Evolutionary conservation across 169 alveolate genomes (phyloP), one percentile per base, ranked within the genome.

Genomic region (Cryptosporidium muris): DNA sequence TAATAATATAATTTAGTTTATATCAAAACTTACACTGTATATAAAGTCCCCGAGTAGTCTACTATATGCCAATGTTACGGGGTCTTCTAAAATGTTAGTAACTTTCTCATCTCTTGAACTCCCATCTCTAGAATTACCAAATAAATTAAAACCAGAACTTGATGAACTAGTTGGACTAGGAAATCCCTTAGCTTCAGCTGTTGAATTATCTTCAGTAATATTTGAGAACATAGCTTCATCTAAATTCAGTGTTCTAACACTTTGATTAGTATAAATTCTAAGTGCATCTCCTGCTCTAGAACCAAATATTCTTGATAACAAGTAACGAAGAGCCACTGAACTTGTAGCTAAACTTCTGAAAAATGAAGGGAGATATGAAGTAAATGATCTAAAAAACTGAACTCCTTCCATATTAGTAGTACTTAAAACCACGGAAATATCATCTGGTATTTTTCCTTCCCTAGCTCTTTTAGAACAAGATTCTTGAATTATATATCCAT

Each of bases 221-320:
- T 53, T 37, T 16, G 63, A 53, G 34, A 1, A 16, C 16, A 5
- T 62, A 4, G 9, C 12, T n/a, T 2, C 80, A 38, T 66, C 64
- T 66, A 14, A 3, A 36, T 60, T 60, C 25, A 34, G 25, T 9
- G 47, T 38, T 53, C 38, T 36, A 74, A 74, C 54, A 54, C 43
- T 42, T 8, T 11, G 54, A 3, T 42, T 56, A 11, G 64, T 74
- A n/a, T 74, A 74, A 45, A 74, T 58, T 60, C 51, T 74, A 66
- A 74, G 43, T n/a, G 85, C 85, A 3, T 74, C 85, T 14, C 85
- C 85, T 14, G 85, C 85, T 34, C 40, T 74, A 3, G 85, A 62
- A 4, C 85, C 85, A 43, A 74, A 74, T n/a, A 74, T 52, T 60
- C 85, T 74, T 9, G 85, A 74, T 3, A 74, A 48, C 7, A 74